These are phyloP conservation scores for Nitzschia sp. DNA, from an alignment of 108 stramenopile species.

Conservation along the genomic window DNA sequence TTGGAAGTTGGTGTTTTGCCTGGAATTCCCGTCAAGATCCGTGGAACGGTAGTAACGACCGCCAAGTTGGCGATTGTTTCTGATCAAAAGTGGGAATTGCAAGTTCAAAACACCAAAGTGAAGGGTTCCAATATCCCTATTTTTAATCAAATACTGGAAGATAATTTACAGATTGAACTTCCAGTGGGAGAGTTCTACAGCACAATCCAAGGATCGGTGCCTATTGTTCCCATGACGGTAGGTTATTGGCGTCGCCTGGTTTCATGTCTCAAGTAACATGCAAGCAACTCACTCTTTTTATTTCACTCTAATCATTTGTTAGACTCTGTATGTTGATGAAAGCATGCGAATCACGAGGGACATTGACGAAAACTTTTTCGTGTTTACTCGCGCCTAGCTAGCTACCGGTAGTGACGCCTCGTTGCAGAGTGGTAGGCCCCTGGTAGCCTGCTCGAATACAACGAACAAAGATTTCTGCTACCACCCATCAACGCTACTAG, in stretches of 20 bases:
- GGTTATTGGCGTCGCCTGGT: not conserved
- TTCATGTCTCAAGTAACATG: no score
- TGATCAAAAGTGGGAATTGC: conserved; percentile 69
- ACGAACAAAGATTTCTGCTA: no score
- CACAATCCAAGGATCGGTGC: conserved; percentile 54
- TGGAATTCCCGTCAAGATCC: conserved; percentile 64
- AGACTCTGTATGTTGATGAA: conserved; percentile 81
- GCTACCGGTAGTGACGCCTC: not conserved
- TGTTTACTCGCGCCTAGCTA: conserved; percentile 53
- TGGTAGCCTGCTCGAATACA: no score
- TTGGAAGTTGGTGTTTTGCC: conserved; percentile 78
- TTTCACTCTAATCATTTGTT: no score
- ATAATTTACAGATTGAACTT: conserved; percentile 56
- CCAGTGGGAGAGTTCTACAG: conserved; percentile 76
- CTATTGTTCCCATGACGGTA: conserved; percentile 48
- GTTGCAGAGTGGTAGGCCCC: no score
- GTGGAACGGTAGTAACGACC: conserved; percentile 77
- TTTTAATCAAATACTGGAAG: conserved; percentile 71
- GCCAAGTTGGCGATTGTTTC: conserved; percentile 59
- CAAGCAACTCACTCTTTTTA: no score
- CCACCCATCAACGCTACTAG: no score
- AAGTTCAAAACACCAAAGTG: conserved; percentile 64
- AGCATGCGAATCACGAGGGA: conserved; percentile 85
- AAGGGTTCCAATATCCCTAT: conserved; percentile 83
- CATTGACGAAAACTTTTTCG: conserved; percentile 85